These are phyloP conservation scores for Claviceps sp. DNA, from an alignment of 2,329 filamentous ascomycete genomes.

Conservation along the genomic window DNA sequence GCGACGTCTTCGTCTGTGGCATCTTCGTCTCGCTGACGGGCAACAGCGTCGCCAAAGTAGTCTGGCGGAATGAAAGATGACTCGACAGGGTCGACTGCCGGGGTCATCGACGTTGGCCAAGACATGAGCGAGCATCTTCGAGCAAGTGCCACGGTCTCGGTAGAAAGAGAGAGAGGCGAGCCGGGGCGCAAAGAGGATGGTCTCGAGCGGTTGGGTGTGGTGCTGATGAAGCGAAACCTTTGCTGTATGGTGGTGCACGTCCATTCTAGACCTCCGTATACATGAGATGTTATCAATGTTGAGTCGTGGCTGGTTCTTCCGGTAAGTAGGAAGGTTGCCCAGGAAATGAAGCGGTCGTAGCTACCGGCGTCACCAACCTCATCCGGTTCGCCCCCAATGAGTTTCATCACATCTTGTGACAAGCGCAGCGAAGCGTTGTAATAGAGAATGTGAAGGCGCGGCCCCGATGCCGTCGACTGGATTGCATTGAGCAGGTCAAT, in stretches of 20 bases:
- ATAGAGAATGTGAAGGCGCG: constrained; percentile 48
- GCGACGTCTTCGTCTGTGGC: constrained; percentile 2
- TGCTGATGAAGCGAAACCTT: constrained; percentile 55
- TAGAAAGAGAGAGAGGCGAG: constrained; percentile 24
- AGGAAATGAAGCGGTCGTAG: constrained; percentile 53
- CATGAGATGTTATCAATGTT: constrained; percentile 34
- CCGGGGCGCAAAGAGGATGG: constrained; percentile 21
- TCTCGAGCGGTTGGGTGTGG: constrained; percentile 24
- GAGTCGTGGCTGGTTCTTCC: constrained; percentile 39
- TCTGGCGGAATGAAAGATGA: constrained; percentile 17
- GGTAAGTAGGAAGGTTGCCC: constrained; percentile 46
- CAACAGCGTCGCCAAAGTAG: constrained; percentile 27
- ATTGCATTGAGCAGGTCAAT: constrained; percentile 49
- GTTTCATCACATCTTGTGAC: constrained; percentile 38
- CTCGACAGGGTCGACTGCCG: constrained; percentile 15
- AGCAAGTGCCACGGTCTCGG: constrained; percentile 17
- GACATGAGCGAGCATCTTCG: constrained; percentile 5
- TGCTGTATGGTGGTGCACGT: constrained; percentile 55
- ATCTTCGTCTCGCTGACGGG: constrained; percentile 3
- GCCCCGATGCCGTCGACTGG: constrained; percentile 36
- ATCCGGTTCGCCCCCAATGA: constrained; percentile 37
- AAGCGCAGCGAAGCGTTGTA: constrained; percentile 53
- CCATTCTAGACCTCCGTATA: constrained; percentile 56
- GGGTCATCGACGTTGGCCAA: constrained; percentile 22
- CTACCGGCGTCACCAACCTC: constrained; percentile 29